Percentiles rank a stretch among this genome's conserved stretches.
Conservation (phyloP, 164 flowering plant genomes). For the Brasenia schreberi region DNA sequence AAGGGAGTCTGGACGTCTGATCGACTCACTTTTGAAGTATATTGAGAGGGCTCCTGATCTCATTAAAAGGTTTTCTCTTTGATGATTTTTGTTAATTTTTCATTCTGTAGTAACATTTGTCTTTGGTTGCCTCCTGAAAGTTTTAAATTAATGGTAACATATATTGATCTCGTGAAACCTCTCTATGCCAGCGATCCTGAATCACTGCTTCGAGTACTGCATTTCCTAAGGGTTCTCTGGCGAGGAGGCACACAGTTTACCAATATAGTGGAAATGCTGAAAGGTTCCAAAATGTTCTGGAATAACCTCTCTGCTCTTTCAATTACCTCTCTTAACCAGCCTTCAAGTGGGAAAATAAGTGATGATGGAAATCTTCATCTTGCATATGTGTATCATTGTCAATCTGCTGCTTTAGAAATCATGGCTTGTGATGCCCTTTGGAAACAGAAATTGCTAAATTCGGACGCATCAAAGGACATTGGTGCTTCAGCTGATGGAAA, state of each 20-base stretch:
- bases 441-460: constrained; percentile 41
- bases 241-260: constrained; percentile 58
- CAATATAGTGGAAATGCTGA: constrained; percentile 38
- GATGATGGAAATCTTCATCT: constrained; percentile 18
- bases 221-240: constrained; percentile 72
- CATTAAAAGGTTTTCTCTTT: constrained; percentile 42
- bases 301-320: constrained; percentile 27
- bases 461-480: constrained; percentile 23
- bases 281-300: constrained; percentile 52
- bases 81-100: too few species aligned
- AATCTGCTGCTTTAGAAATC: constrained; percentile 46
- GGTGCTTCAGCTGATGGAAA: constrained; percentile 18
- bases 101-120: too few species aligned
- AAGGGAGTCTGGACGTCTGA: constrained; percentile 14
- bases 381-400: constrained; percentile 47
- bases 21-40: constrained; percentile 34
- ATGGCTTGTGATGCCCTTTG: constrained; percentile 56
- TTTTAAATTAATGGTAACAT: too few species aligned
- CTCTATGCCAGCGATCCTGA: constrained; percentile 42
- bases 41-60: constrained; percentile 37
- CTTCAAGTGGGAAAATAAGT: constrained; percentile 15
- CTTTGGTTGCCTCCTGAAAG: too few species aligned
- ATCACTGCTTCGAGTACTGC: constrained; percentile 40
- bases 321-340: constrained; percentile 10
- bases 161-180: not conserved